These are phyloP conservation scores for Trichophyton rubrum DNA, from an alignment of 2,329 filamentous ascomycete genomes.

Conservation along the genomic window DNA sequence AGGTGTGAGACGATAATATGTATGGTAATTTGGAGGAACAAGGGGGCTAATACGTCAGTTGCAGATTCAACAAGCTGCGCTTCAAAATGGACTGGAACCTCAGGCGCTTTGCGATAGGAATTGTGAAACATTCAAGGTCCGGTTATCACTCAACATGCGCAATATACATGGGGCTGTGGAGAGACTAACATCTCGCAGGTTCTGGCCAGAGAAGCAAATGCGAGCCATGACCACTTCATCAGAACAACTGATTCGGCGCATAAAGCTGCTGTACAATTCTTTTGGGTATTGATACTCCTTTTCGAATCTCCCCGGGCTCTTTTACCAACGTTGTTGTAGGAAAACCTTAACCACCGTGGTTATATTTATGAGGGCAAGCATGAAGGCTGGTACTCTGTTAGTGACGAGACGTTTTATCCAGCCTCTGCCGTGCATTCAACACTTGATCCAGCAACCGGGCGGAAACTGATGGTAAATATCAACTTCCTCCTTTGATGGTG, in stretches of 20 bases:
- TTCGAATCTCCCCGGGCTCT: neutral
- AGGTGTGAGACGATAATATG: constrained; percentile 36
- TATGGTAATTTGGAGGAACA: neutral
- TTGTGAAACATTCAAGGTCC: constrained; percentile 61
- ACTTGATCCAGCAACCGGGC: constrained; percentile 67
- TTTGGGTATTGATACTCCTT: constrained; percentile 49
- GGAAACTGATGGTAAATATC: constrained; percentile 57
- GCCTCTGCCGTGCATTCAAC: constrained; percentile 59
- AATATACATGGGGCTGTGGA: neutral
- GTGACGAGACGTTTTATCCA: constrained; percentile 94
- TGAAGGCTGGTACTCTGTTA: constrained; percentile 91
- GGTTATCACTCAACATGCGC: neutral
- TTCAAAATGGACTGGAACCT: constrained; percentile 55
- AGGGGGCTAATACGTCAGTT: neutral
- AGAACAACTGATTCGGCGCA: constrained; percentile 80
- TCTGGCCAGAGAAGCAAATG: constrained; percentile 55
- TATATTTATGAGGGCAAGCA: constrained; percentile 78
- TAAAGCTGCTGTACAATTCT: constrained; percentile 70
- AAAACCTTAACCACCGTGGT: constrained; percentile 58
- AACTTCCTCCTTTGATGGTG: neutral
- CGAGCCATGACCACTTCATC: constrained; percentile 77
- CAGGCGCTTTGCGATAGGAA: constrained; percentile 83
- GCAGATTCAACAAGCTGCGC: constrained; percentile 70
- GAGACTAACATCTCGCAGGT: constrained; percentile 29
- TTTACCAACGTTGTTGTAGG: constrained; percentile 23